Base-by-base conservation (phyloP, 164 flowering plant genomes). In the Magnolia kwangsiensis region DNA sequence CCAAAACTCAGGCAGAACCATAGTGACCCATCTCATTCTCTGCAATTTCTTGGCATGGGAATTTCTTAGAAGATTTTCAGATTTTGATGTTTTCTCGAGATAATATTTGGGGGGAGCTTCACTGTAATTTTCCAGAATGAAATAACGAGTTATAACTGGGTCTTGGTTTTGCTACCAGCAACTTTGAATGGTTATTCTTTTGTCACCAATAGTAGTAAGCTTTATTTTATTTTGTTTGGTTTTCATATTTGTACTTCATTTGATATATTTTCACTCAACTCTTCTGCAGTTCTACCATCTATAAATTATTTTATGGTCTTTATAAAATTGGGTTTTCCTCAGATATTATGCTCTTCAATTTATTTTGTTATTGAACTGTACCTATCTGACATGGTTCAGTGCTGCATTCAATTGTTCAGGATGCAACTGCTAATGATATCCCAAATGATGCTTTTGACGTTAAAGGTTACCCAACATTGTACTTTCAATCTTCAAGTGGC, bases 341-440 rank as follows among this genome's bases (percentile, higher is more conserved):
- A 20, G 1, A 11, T 63, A 31, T 4, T 37, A 23, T 37, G 45
- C 45, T 27, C 63, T 63, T 8, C 29, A n/a, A 23, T 55, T 51
- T 1, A 7, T 72, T 9, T 51, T 16, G 21, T 55, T 72, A 21
- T 29, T 65, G 14, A 65, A 20, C 24, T 51, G 7, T 37, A 37
- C 45, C 4, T 37, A 37, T 5, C 45, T 37, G 45, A 37, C 45
- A 37, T 37, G 45, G 45, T 37, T 37, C 45, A 4, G 7, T 37
- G 45, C 45, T 37, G 45, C 45, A 37, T 0, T 37, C 45, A 13
- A 11, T 29, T 72, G 63, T 55, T 72, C 70, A 95, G 99, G 98
- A 95, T 78, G 98, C 91, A 51, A 92, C 98, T 65, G 92, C 90
- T 72, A 95, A 95, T 86, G 99, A 95, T 81, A 59, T 86, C 72